Evolutionary conservation across 257 asterid genomes (phyloP).

Genomic region (Thymus quinquecostatus): DNA sequence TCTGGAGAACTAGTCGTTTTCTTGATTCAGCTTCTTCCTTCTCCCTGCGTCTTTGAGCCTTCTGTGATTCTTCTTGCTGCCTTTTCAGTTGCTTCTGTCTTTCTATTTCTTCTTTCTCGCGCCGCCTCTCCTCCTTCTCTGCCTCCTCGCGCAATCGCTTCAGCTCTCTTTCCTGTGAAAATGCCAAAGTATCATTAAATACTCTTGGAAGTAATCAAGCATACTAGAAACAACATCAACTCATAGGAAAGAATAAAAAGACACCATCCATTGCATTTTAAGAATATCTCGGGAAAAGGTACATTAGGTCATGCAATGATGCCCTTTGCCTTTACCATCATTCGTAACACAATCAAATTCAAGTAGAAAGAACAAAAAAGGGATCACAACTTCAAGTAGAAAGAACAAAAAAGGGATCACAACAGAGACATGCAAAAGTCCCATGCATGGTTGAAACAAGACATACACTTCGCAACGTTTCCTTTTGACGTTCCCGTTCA

Average conservation of each 20-base stretch:
- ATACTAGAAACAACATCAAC: conserved; percentile 12
- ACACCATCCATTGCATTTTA: background rate
- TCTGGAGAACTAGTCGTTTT: conserved; percentile 63
- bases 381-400: conserved; percentile 14
- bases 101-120: conserved; percentile 77
- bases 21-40: conserved; percentile 81
- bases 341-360: background rate
- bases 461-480: conserved; percentile 74
- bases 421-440: background rate
- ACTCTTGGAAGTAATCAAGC: background rate
- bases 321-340: too few relatives aligned
- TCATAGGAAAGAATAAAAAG: background rate
- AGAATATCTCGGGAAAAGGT: too few relatives aligned
- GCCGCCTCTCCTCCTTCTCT: conserved; percentile 73
- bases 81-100: conserved; percentile 65
- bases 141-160: conserved; percentile 74
- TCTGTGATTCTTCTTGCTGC: conserved; percentile 80
- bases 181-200: conserved; percentile 18
- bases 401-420: conserved; percentile 1
- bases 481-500: conserved; percentile 70
- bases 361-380: conserved; percentile 7
- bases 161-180: conserved; percentile 73
- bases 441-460: conserved; percentile 20
- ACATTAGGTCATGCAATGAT: too few relatives aligned
- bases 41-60: conserved; percentile 73